Evolutionary conservation across 2,329 filamentous ascomycete species (phyloP), one percentile per base, ranked within the genome.

Genomic region (Pestalotiopsis sp.): DNA sequence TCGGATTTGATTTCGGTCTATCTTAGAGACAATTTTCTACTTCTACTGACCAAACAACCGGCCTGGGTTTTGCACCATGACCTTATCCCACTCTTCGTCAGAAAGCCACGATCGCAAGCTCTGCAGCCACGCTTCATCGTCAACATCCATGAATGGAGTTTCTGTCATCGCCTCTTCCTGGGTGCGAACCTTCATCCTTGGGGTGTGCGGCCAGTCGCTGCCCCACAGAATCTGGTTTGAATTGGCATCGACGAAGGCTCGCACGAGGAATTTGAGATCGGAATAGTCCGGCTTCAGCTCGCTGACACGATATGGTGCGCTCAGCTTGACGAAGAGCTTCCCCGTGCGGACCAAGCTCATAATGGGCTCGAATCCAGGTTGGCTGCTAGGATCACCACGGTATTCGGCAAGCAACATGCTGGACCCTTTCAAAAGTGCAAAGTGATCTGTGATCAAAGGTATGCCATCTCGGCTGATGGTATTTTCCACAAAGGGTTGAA

Each of bases 41-140:
- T n/a, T n/a, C n/a, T 60, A 60, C n/a, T 38, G 38, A 6, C 61
- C 61, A 45, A 63, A 75, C 23, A 77, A 27, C 11, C 56, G 62
- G 25, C 67, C 65, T 2, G 74, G 74, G 13, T 74, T 75, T 13
- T 65, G 27, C 5, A 76, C 71, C 74, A 77, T 77, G 65, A 77
- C 20, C 0, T 68, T 23, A 36, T 73, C 58, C 74, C 72, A 77
- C 56, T 77, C 71, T 9, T 73, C 67, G 27, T 70, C 67, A 5
- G 67, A 61, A 23, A 70, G 14, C 69, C 69, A 70, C 25, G 27
- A 38, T 4, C 60, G 61, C 25, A 70, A 52, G 25, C 61, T 66
- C 14, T 27, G 52, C 3, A 70, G 45, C 69, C 69, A 70, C 17
- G 67, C 67, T 14, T 39, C 31, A n/a, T 70, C 69, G 39, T 70